A percentile compares a stretch with the other conserved stretches of the same genome.
phyloP scores from a whole-genome alignment of 208 protist species.

The Trypanosoma vivax region DNA sequence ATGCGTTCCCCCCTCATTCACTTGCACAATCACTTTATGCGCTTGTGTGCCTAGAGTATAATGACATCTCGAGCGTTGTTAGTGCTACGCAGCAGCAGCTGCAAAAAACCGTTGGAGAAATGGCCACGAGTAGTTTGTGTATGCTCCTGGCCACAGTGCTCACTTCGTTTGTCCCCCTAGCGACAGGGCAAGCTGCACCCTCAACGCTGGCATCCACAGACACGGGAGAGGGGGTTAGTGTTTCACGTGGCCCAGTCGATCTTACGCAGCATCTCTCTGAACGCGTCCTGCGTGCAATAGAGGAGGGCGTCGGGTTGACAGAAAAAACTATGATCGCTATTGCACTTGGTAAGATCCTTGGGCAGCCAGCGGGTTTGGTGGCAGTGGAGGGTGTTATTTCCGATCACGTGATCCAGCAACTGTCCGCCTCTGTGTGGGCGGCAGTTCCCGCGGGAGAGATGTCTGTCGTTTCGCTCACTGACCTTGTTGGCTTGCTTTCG shows the following conservation, averaged over 20 bases:
- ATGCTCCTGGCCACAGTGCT: constrained; percentile 17
- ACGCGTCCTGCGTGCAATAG: not conserved
- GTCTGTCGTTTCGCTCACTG: constrained; percentile 9
- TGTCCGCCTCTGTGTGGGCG: constrained; percentile 12
- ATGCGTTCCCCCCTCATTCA: constrained; percentile 12
- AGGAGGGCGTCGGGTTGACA: constrained; percentile 16
- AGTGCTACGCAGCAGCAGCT: constrained; percentile 9
- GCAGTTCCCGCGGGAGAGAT: constrained; percentile 13
- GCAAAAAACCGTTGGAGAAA: not conserved
- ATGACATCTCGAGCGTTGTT: constrained; percentile 12
- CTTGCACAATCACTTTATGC: constrained; percentile 23
- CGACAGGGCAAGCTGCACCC: not conserved
- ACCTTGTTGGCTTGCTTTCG: constrained; percentile 18
- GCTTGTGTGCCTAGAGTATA: constrained; percentile 18
- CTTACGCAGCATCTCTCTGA: constrained; percentile 11
- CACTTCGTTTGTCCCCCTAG: constrained; percentile 6
- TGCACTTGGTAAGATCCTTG: constrained; percentile 13
- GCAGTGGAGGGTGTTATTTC: constrained; percentile 1
- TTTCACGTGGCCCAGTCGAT: constrained; percentile 2
- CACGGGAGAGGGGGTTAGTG: not conserved
- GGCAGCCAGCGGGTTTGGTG: not conserved
- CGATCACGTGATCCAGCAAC: constrained; percentile 5
- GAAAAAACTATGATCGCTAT: constrained; percentile 22
- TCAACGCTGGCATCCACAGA: not conserved
- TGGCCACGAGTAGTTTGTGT: constrained; percentile 18